These are phyloP conservation scores for Xylariaceae sp. DNA, from an alignment of 2,329 filamentous ascomycete species.

Conservation along the genomic window DNA sequence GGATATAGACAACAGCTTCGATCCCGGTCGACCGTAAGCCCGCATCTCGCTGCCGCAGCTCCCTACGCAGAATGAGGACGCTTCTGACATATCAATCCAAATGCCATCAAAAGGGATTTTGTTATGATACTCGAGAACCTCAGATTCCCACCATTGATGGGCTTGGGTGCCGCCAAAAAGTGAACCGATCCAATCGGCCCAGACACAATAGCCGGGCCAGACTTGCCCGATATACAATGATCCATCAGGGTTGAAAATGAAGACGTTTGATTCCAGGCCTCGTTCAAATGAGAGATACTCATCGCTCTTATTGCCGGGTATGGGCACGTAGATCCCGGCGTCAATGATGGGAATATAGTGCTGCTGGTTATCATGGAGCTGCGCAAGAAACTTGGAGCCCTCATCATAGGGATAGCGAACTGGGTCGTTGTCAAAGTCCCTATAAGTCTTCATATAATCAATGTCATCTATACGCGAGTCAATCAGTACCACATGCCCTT, in stretches of 20 bases:
- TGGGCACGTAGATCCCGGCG: slow-evolving; percentile 63
- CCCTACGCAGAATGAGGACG: slow-evolving; percentile 61
- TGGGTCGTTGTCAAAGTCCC: slow-evolving; percentile 59
- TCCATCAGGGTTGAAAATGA: slow-evolving; percentile 55
- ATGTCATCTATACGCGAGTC: slow-evolving; percentile 55
- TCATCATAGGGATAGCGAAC: slow-evolving; percentile 51
- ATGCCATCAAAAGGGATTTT: slow-evolving; percentile 47
- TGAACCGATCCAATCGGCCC: slow-evolving; percentile 64
- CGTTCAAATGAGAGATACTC: slow-evolving; percentile 57
- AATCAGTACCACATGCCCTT: slow-evolving; percentile 41
- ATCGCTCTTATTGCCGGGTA: slow-evolving; percentile 63
- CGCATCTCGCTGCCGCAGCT: slow-evolving; percentile 61
- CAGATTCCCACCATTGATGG: slow-evolving; percentile 61
- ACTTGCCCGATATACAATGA: slow-evolving; percentile 56
- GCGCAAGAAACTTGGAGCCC: slow-evolving; percentile 54
- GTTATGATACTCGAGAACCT: slow-evolving; percentile 54
- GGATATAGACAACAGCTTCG: not conserved
- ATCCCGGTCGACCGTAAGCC: slow-evolving; percentile 19
- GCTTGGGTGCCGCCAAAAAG: slow-evolving; percentile 57
- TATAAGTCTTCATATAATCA: slow-evolving; percentile 61
- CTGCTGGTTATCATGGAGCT: slow-evolving; percentile 59
- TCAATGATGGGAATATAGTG: slow-evolving; percentile 74
- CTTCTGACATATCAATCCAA: slow-evolving; percentile 57
- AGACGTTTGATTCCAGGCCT: slow-evolving; percentile 51
- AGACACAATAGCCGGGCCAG: slow-evolving; percentile 67